Conservation (phyloP, 2,329 filamentous ascomycete genomes). For the Fusarium lateritium region DNA sequence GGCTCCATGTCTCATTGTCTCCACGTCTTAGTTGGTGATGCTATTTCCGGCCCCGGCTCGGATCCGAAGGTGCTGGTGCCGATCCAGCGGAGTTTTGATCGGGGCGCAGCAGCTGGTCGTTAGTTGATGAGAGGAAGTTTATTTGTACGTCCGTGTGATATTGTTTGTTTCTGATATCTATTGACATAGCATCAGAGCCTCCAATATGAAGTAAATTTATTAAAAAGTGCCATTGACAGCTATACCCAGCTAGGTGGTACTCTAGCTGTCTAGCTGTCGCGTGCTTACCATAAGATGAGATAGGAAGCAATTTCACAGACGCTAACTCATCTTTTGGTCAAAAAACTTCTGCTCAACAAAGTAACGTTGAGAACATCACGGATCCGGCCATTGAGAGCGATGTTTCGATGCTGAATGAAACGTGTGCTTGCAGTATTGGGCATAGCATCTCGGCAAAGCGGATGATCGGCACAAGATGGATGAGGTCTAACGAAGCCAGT, state of each 20-base stretch:
- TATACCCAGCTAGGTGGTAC: too few relatives aligned
- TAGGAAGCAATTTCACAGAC: conserved; percentile 3
- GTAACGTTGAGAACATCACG: conserved; percentile 9
- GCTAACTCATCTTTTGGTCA: conserved; percentile 2
- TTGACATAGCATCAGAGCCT: too few relatives aligned
- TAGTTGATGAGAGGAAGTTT: neutral
- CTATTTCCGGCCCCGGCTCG: conserved; percentile 35
- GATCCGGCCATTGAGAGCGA: neutral
- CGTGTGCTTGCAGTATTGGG: conserved; percentile 31
- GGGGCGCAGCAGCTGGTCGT: neutral
- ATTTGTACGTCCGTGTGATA: neutral
- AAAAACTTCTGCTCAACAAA: conserved; percentile 4
- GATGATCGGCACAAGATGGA: conserved; percentile 41
- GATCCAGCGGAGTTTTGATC: conserved; percentile 12
- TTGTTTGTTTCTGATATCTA: neutral
- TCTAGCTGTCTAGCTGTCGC: neutral
- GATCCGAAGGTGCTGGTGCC: conserved; percentile 22
- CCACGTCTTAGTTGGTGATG: neutral
- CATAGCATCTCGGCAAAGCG: conserved; percentile 37
- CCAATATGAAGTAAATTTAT: too few relatives aligned
- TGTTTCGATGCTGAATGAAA: conserved; percentile 36
- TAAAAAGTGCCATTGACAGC: too few relatives aligned
- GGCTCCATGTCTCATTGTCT: neutral
- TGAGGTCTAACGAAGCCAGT: conserved; percentile 15
- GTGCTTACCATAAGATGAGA: neutral